Evolutionary conservation across 2,329 filamentous ascomycete species (phyloP), one percentile per base, ranked within the genome.

Genomic region (Shiraia sp.): DNA sequence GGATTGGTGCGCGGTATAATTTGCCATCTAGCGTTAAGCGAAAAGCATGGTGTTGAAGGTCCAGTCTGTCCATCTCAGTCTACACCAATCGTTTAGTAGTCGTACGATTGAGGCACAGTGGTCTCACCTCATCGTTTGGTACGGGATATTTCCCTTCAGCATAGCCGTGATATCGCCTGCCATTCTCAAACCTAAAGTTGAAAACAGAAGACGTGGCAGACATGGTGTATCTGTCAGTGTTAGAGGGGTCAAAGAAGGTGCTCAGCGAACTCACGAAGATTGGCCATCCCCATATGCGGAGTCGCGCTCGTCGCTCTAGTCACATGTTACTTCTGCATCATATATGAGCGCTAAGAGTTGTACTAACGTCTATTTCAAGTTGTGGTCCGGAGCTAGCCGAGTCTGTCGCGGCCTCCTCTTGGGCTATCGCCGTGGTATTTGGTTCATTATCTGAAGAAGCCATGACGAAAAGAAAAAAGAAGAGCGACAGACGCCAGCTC

Each of bases 1-100:
- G 34, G 6, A 67, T 57, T 0, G 63, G 63, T 0, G 63, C 61
- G 14, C 54, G 51, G 29, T 63, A 61, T 1, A 67, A 46, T n/a
- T 47, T 54, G 6, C 60, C 61, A 17, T 64, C 61, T 1, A 65
- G 49, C 3, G 60, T 65, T n/a, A 65, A 48, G n/a, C 59, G 58
- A 32, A 67, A 65, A 13, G 57, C 57, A 23, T 65, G 61, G 36
- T 67, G 64, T 38, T 67, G 64, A 10, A 67, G 58, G 32, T 66
- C 63, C 6, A 64, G 47, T 30, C 59, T 44, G 36, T 64, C 58
- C 31, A 57, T 57, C 37, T 66, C 63, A 3, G 53, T 42, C 63
- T 65, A 27, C 2, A 10, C 27, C 14, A 7, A 27, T 13, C 8
- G 14, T 33, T n/a, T n/a, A n/a, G n/a, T n/a, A 10, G 26, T 9